Evolutionary conservation across 2,329 filamentous ascomycete genomes (phyloP), one percentile per base, ranked within the genome.

Genomic region (Fusarium equiseti): DNA sequence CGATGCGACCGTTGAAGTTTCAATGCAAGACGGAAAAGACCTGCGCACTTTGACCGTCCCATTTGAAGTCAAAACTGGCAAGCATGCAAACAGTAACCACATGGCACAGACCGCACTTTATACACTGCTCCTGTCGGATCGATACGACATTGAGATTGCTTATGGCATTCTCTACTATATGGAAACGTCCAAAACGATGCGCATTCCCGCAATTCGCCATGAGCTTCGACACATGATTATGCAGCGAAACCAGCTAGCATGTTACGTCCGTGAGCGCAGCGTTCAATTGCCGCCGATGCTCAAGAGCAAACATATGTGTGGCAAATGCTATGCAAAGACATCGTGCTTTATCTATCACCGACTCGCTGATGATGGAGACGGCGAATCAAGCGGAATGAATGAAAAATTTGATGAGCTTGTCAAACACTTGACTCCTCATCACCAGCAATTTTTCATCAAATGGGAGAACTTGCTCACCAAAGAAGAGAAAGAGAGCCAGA

Each of bases 181-280:
- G 83, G 96, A 98, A 78, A 93, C 90, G 4, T 95, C 94, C 0
- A 91, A 93, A 71, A 97, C 92, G 15, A 90, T 93, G 73, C 90
- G 94, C 24, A 93, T 99, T 45, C 93, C 94, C 5, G 91, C 93
- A 9, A 88, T 98, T 62, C 89, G 93, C 40, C 91, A 94, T 72
- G 96, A 99, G 78, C 88, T 99, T 54, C 90, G 94, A 40, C 94
- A 98, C 74, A 97, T 99, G 94, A 92, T 99, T 63, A 95, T 98
- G 84, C 92, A 97, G 80, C 91, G 96, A 55, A 99, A 99, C 76
- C 90, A 94, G 72, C 84, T 99, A 20, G 94, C 95, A 5, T 92
- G 91, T 72, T 94, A 93, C 77, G 89, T 98, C 44, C 91, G 94
- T 61, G 91, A 97, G 77, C 90, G 93, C 63, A 90, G 92, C 68